Percentiles rank a stretch among this genome's conserved stretches.
These are phyloP conservation scores for Salvia miltiorrhiza DNA, from an alignment of 257 asterid species.

Conservation along the genomic window DNA sequence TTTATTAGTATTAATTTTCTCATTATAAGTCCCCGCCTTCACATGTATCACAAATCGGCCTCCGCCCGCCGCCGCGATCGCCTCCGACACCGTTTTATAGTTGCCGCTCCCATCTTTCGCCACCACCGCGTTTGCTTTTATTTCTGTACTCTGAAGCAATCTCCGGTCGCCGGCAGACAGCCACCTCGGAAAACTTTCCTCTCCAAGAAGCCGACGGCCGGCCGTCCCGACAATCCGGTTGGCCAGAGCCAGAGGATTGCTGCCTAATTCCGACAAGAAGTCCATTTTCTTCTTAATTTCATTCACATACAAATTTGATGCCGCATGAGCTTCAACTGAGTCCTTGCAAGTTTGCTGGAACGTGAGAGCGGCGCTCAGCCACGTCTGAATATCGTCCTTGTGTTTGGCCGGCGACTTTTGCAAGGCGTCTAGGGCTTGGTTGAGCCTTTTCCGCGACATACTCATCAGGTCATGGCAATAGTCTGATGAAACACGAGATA, in stretches of 20 bases:
- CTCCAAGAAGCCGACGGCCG: conserved; percentile 21
- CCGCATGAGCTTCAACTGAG: conserved; percentile 27
- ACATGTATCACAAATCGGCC: conserved; percentile 63
- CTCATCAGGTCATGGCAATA: conserved; percentile 49
- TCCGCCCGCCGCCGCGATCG: conserved; percentile 54
- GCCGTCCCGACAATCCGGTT: conserved; percentile 35
- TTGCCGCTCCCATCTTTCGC: conserved; percentile 79
- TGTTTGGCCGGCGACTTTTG: conserved; percentile 39
- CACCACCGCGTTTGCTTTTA: conserved; percentile 54
- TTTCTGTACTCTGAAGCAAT: conserved; percentile 36
- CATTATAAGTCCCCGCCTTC: conserved; percentile 69
- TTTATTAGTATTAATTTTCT: conserved; percentile 47
- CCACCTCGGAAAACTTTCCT: conserved; percentile 46
- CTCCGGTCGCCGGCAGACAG: conserved; percentile 40
- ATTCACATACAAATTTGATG: conserved; percentile 29
- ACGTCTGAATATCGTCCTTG: conserved; percentile 67
- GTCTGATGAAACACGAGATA: conserved; percentile 23
- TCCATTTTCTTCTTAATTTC: conserved; percentile 55
- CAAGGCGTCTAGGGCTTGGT: conserved; percentile 49
- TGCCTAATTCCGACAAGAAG: conserved; percentile 44
- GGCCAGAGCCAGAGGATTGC: conserved; percentile 60
- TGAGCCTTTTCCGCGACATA: conserved; percentile 49
- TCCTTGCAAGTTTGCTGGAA: conserved; percentile 74
- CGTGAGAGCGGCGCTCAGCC: conserved; percentile 75
- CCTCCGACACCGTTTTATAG: conserved; percentile 50